Conservation (phyloP, 768 basidiomycete species). For the Trametes sanguinea region DNA sequence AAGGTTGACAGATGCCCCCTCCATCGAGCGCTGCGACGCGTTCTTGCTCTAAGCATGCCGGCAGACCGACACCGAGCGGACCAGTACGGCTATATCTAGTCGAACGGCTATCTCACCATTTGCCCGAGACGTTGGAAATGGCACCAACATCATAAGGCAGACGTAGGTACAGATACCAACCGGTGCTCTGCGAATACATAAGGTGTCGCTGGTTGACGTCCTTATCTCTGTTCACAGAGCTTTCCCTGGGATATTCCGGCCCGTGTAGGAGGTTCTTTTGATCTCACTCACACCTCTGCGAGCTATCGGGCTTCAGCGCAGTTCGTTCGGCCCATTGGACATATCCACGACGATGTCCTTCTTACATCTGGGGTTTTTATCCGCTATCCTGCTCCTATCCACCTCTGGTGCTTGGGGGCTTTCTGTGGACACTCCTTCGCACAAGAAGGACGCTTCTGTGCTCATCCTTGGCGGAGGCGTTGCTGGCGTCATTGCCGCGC, state of each 20-base stretch:
- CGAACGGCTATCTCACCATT: neutral
- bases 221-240: neutral
- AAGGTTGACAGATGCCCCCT: neutral
- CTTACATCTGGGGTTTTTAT: neutral
- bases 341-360: neutral
- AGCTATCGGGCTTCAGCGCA: neutral
- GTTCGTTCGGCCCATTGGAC: neutral
- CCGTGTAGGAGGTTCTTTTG: no score
- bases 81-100: neutral
- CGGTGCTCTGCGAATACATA: neutral
- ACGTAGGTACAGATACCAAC: neutral
- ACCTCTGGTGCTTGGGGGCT: neutral
- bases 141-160: neutral
- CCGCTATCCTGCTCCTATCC: neutral
- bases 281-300: no score
- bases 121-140: neutral
- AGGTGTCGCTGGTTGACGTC: neutral
- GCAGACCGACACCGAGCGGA: neutral
- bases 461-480: slow-evolving; percentile 69
- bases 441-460: slow-evolving; percentile 30
- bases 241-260: no score
- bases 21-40: no score
- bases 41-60: no score
- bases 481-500: slow-evolving; percentile 62
- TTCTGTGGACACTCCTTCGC: neutral